Evolutionary conservation across 169 alveolate species (phyloP).

Genomic region (Cryptosporidium muris): DNA sequence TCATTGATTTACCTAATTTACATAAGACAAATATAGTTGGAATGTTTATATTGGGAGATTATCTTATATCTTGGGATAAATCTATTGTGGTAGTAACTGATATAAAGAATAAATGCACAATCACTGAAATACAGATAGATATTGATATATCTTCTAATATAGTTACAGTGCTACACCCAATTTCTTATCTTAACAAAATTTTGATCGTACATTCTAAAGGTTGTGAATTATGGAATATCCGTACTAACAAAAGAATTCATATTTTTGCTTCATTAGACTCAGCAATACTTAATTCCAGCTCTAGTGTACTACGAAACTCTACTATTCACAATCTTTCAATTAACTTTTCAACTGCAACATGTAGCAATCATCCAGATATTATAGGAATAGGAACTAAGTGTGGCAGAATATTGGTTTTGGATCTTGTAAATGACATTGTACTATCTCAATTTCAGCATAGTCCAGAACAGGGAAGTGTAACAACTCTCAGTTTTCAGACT

Average conservation of each 20-base stretch:
- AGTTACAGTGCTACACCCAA: conserved; percentile 48
- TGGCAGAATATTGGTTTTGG: conserved; percentile 44
- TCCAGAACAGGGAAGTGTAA: conserved; percentile 53
- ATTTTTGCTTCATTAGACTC: conserved; percentile 33
- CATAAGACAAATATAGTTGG: conserved; percentile 32
- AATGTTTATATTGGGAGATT: conserved; percentile 47
- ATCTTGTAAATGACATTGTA: conserved; percentile 42
- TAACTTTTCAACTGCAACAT: conserved; percentile 2
- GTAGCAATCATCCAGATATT: conserved; percentile 44
- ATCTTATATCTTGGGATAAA: conserved; percentile 48
- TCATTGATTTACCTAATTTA: conserved; percentile 14
- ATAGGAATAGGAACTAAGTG: conserved; percentile 45
- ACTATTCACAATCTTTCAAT: not conserved
- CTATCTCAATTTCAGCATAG: conserved; percentile 37
- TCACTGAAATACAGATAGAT: not conserved
- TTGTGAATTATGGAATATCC: conserved; percentile 68
- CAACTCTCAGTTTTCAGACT: conserved; percentile 42
- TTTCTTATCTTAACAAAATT: conserved; percentile 65
- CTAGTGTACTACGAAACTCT: no score
- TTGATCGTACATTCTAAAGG: conserved; percentile 44
- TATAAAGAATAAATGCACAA: not conserved
- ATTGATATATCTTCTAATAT: conserved; percentile 23
- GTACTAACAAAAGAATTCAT: conserved; percentile 50
- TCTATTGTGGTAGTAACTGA: conserved; percentile 11
- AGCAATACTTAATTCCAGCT: not conserved